Conservation (phyloP, 176 grass and related monocot genomes). For the Bromus sterilis region DNA sequence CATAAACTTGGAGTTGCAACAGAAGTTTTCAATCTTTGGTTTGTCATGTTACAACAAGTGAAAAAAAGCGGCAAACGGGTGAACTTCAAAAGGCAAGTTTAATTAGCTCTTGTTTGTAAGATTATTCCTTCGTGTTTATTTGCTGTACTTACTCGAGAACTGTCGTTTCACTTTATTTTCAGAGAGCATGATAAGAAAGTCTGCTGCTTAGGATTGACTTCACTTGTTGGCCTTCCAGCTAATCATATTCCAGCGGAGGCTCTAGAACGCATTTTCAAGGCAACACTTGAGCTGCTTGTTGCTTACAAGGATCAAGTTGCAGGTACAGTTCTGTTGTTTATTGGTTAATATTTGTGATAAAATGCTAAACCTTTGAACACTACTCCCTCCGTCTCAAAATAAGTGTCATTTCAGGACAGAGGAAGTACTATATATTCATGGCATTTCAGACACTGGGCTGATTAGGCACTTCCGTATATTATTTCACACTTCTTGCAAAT, state of each 20-base stretch:
- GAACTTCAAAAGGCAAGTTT: conserved; percentile 69
- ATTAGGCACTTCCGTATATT: not conserved
- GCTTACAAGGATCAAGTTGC: conserved; percentile 91
- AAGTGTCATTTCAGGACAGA: no score
- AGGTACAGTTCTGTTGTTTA: conserved; percentile 41
- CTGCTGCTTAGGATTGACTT: conserved; percentile 88
- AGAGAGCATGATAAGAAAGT: conserved; percentile 92
- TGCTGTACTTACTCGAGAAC: not conserved
- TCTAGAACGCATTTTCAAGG: conserved; percentile 77
- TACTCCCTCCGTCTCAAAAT: no score
- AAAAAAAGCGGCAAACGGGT: conserved; percentile 59
- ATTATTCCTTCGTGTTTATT: not conserved
- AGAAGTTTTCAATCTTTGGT: conserved; percentile 88
- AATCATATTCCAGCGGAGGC: conserved; percentile 75
- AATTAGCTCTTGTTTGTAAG: conserved; percentile 2
- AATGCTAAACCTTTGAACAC: not conserved
- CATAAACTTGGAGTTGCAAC: conserved; percentile 75
- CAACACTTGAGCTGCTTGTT: conserved; percentile 77
- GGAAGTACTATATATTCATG: not conserved
- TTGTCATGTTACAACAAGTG: conserved; percentile 80
- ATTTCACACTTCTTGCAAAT: not conserved
- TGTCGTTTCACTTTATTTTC: conserved; percentile 26
- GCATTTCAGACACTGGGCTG: not conserved
- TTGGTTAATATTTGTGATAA: not conserved
- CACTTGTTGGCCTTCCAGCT: conserved; percentile 79